phyloP scores from a whole-genome alignment of 495 filamentous ascomycete genomes.

The Pseudotulostoma volvatum region DNA sequence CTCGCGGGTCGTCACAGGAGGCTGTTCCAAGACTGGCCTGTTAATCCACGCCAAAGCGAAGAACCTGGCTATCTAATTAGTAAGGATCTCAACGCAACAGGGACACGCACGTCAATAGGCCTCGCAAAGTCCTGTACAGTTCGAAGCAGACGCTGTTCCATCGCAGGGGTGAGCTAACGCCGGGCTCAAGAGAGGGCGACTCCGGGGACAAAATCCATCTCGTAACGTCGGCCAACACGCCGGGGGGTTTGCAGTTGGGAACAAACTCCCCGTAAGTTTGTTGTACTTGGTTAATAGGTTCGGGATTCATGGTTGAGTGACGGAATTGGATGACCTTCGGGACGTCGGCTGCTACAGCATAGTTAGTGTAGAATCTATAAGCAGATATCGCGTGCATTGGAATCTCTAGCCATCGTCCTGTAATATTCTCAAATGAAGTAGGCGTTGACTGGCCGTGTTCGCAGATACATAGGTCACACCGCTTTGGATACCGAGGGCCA shows the following conservation, averaged over 20 bases:
- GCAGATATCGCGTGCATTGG: no score
- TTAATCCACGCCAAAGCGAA: conserved; percentile 12
- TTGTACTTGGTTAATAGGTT: conserved; percentile 6
- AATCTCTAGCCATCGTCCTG: no score
- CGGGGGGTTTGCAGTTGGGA: conserved; percentile 3
- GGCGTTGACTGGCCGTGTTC: no score
- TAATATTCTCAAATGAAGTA: no score
- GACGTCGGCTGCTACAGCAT: conserved; percentile 12
- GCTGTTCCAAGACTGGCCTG: conserved; percentile 5
- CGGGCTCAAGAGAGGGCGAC: conserved; percentile 6
- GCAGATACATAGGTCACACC: no score
- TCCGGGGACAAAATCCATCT: conserved; percentile 3
- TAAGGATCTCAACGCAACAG: conserved; percentile 2
- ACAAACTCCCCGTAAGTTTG: conserved; percentile 4
- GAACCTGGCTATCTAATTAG: conserved; percentile 8
- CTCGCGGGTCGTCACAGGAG: conserved; percentile 5
- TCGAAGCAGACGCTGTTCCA: conserved; percentile 7
- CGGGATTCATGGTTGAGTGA: conserved; percentile 4
- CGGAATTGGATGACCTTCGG: conserved; percentile 12
- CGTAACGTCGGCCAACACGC: conserved; percentile 5
- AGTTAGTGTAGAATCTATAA: conserved; percentile 12
- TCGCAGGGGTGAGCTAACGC: conserved; percentile 5
- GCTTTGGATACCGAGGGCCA: no score
- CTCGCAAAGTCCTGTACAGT: conserved; percentile 12
- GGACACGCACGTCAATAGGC: conserved; percentile 6